Conservation (phyloP, 2,329 filamentous ascomycete genomes). For the Epichloe elymi region DNA sequence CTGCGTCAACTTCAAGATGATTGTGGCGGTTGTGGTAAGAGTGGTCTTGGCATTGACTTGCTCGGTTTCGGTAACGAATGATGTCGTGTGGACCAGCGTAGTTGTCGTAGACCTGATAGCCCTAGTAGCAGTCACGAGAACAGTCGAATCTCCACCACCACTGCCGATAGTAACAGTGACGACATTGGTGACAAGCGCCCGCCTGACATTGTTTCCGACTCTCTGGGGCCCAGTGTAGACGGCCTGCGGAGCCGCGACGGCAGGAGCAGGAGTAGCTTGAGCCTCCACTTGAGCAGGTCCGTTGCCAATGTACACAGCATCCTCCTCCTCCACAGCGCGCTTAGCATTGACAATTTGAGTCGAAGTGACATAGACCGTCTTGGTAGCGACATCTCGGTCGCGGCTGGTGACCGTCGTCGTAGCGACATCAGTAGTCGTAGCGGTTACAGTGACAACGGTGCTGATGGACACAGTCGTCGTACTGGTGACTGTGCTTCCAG, state of each 20-base stretch:
- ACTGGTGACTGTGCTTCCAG: conserved; percentile 15
- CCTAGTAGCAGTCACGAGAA: conserved; percentile 17
- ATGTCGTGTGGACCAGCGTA: conserved; percentile 16
- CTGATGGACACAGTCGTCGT: conserved; percentile 16
- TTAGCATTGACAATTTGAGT: conserved; percentile 21
- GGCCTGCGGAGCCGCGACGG: conserved; percentile 7
- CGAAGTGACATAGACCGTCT: conserved; percentile 21
- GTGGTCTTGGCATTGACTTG: conserved; percentile 25
- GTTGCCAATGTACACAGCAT: background rate
- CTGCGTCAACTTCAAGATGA: conserved; percentile 21
- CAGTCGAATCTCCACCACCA: conserved; percentile 11
- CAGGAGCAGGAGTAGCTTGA: conserved; percentile 8
- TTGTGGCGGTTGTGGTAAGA: conserved; percentile 23
- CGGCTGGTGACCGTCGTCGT: conserved; percentile 25
- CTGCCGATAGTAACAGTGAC: conserved; percentile 19
- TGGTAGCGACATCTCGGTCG: conserved; percentile 23
- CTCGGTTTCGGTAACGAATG: conserved; percentile 19
- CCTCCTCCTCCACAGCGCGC: conserved; percentile 13
- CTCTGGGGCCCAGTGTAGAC: conserved; percentile 8
- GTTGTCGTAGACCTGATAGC: conserved; percentile 21
- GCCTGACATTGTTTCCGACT: conserved; percentile 17
- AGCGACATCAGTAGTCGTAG: conserved; percentile 22
- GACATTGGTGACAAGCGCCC: conserved; percentile 19
- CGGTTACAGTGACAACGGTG: conserved; percentile 19
- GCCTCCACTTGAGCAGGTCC: conserved; percentile 9